Percentiles rank a stretch among this genome's conserved stretches.
Evolutionary conservation across 495 filamentous ascomycete genomes (phyloP).

Genomic region (Trichoderma reesei): DNA sequence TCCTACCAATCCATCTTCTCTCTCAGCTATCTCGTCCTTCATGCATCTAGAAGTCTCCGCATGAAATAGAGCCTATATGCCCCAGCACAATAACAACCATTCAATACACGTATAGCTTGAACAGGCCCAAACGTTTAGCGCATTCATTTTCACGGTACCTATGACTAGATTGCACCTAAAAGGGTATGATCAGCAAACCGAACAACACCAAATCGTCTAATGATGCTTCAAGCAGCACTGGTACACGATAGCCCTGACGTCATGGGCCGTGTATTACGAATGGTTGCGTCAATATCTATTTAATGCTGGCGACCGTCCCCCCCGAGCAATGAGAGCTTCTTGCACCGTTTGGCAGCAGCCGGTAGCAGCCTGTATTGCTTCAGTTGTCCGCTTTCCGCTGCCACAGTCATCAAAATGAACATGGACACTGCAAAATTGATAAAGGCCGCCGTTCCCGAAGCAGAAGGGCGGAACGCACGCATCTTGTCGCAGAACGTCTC

Average conservation of each 20-base stretch:
- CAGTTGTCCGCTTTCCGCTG: too few species aligned
- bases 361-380: too few species aligned
- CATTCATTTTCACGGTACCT: not conserved
- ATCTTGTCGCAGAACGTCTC: constrained; percentile 24
- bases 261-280: not conserved
- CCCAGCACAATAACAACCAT: too few species aligned
- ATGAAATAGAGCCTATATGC: too few species aligned
- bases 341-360: too few species aligned
- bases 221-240: not conserved
- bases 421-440: constrained; percentile 25
- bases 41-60: too few species aligned
- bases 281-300: not conserved
- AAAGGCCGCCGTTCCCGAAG: constrained; percentile 22
- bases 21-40: too few species aligned
- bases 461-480: constrained; percentile 21
- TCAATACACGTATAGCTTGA: too few species aligned
- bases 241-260: not conserved
- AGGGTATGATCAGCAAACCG: not conserved
- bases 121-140: too few species aligned
- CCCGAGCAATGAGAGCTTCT: too few species aligned
- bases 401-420: constrained; percentile 18
- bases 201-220: not conserved
- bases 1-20: too few species aligned
- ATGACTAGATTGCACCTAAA: not conserved
- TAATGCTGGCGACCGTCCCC: not conserved